Base-by-base conservation (phyloP, 2,329 filamentous ascomycete genomes). In the Aspergillus melleus region DNA sequence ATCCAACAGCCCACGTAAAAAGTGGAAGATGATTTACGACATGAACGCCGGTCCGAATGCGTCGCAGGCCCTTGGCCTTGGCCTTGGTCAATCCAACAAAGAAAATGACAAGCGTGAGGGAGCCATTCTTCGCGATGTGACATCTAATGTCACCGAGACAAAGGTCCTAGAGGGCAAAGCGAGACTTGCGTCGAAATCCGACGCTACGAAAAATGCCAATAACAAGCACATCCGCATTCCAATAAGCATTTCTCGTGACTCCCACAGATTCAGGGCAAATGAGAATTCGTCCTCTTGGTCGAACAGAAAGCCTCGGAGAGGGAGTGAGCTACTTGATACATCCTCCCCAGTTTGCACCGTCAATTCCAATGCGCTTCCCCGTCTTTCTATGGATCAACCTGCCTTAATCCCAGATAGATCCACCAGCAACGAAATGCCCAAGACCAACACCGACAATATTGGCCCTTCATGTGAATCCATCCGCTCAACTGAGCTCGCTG, bases 21-120 rank as follows among this genome's bases (percentile, higher is more conserved):
- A 46, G 16, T 69, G 65, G 66, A 63, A 54, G 10, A 66, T 66
- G 66, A 58, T 14, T 4, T 68, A 68, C 39, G 36, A n/a, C 5
- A 24, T 42, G 12, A 26, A 56, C 19, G n/a, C 9, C 12, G 30
- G 30, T 4, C 29, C 36, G 10, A 19, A 32, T n/a, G 22, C 26
- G 19, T 6, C 19, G 5, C 49, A n/a, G 20, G n/a, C 49, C 16
- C 11, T 29, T 55, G 46, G 20, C 11, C 11, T 14, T 14, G 16
- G 36, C 16, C 14, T 42, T n/a, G 16, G 6, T n/a, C 36, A 42
- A 52, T 16, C 26, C 49, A 16, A 49, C 14, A 29, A 11, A 54
- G 32, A 54, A 49, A 12, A 39, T 20, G 20, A 52, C 20, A 52
- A 53, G 16, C 22, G 32, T 24, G 46, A 47, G 19, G 12, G 20